Conservation (phyloP, 306 rosid species). For the Quercus glauca region DNA sequence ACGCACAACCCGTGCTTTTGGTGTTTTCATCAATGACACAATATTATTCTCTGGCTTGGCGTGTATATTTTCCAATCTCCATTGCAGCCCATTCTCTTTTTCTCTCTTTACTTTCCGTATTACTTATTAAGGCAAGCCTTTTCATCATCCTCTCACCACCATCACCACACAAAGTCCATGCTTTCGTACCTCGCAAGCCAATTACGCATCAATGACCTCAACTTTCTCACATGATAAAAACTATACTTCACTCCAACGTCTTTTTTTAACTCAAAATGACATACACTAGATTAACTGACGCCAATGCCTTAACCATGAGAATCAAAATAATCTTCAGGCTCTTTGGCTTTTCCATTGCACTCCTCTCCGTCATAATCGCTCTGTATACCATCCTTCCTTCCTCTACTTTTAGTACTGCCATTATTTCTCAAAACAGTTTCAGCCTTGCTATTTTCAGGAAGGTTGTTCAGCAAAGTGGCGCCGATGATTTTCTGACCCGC, state of each 20-base stretch:
- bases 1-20: background rate
- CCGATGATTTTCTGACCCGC: slow-evolving; percentile 35
- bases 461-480: slow-evolving; percentile 33
- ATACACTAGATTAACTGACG: background rate
- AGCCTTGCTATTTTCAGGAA: slow-evolving; percentile 23
- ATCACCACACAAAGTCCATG: slow-evolving; percentile 20
- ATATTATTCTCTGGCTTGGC: slow-evolving; percentile 18
- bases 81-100: slow-evolving; percentile 12
- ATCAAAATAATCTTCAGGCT: slow-evolving; percentile 42
- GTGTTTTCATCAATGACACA: slow-evolving; percentile 4
- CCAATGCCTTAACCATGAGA: slow-evolving; percentile 33
- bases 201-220: slow-evolving; percentile 22
- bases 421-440: slow-evolving; percentile 14
- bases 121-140: slow-evolving; percentile 12
- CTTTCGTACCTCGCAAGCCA: slow-evolving; percentile 59
- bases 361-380: slow-evolving; percentile 34
- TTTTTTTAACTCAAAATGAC: slow-evolving; percentile 21
- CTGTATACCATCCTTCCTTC: slow-evolving; percentile 24
- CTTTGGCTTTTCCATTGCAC: slow-evolving; percentile 39
- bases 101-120: background rate
- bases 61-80: slow-evolving; percentile 42
- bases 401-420: background rate
- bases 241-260: slow-evolving; percentile 20
- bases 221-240: slow-evolving; percentile 22
- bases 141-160: background rate